Conservation (phyloP, 352 stramenopile genomes). For the Phytophthora idaei region DNA sequence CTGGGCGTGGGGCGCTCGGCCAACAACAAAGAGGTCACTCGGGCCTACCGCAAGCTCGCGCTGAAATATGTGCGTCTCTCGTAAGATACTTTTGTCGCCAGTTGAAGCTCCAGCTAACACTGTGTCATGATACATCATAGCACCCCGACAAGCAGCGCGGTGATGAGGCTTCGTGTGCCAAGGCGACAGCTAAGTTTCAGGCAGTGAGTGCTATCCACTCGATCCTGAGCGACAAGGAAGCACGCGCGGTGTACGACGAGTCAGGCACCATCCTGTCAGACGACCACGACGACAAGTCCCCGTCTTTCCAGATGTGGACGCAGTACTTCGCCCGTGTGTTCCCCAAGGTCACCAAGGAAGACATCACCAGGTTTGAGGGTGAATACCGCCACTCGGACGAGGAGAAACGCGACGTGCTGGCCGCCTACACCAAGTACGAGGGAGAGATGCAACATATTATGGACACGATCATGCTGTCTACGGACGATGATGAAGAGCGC, state of each 20-base stretch:
- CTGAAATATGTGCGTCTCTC: constrained; percentile 64
- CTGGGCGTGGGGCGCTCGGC: constrained; percentile 59
- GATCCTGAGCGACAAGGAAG: constrained; percentile 79
- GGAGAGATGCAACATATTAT: constrained; percentile 83
- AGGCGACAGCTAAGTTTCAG: constrained; percentile 86
- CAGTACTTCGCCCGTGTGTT: constrained; percentile 91
- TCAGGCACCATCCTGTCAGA: constrained; percentile 70
- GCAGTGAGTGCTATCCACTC: constrained; percentile 86
- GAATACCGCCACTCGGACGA: constrained; percentile 88
- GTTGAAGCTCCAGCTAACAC: constrained; percentile 15
- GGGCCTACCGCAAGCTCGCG: constrained; percentile 69
- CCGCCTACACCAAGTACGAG: constrained; percentile 76
- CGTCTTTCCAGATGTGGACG: constrained; percentile 76
- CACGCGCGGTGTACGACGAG: constrained; percentile 85
- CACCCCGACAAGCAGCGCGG: constrained; percentile 92
- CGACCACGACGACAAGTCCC: constrained; percentile 54
- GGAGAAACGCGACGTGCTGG: constrained; percentile 80
- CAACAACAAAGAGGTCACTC: constrained; percentile 76
- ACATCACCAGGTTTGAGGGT: constrained; percentile 81
- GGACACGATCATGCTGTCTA: constrained; percentile 89
- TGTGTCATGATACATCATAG: constrained; percentile 34
- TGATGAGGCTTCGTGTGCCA: constrained; percentile 52
- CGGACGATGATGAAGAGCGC: constrained; percentile 75
- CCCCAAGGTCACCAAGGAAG: constrained; percentile 81
- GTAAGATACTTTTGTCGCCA: constrained; percentile 8